Evolutionary conservation across 169 alveolate genomes (phyloP), one percentile per base, ranked within the genome.

Genomic region (Plasmodium cynomolgi): DNA sequence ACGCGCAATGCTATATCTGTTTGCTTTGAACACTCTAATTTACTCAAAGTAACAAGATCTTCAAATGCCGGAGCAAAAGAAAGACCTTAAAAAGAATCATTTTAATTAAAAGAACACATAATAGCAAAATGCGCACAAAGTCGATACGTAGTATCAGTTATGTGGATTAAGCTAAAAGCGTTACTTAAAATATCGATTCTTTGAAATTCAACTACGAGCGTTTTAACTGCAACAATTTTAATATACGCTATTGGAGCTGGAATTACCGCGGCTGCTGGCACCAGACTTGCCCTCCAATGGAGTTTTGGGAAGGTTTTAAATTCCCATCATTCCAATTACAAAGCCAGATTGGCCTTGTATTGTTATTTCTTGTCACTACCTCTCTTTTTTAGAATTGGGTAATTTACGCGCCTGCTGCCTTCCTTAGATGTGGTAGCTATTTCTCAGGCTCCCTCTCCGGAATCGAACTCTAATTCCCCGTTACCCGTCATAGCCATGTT

Each of bases 391-490:
- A 97, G 98, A 98, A 98, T 98, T 97, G 98, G 99, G 98, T 97
- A 97, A 97, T 97, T 97, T 98, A 97, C 98, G 98, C 99, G 98
- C 96, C 99, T 97, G 99, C 98, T 97, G 99, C 99, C 98, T 97
- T 97, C 99, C 99, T 97, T 98, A 97, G 99, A 98, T 97, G 99
- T 98, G 98, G 84, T 77, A 34, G 84, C 84, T 98, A 97, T 98
- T 96, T 98, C 98, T 97, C 98, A 98, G 98, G 99, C 99, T 97
- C 98, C 98, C 98, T 97, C 98, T 97, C 99, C 98, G 98, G 98
- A 97, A 97, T 97, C 99, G 98, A 98, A 97, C 98, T 98, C 98
- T 97, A 97, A 97, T 98, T 97, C 99, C 97, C 99, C 98, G 98
- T 97, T 96, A 96, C 98, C 98, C 98, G 98, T 97, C 98, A 97